Evolutionary conservation across 306 rosid species (phyloP).

Genomic region (Luffa aegyptiaca): DNA sequence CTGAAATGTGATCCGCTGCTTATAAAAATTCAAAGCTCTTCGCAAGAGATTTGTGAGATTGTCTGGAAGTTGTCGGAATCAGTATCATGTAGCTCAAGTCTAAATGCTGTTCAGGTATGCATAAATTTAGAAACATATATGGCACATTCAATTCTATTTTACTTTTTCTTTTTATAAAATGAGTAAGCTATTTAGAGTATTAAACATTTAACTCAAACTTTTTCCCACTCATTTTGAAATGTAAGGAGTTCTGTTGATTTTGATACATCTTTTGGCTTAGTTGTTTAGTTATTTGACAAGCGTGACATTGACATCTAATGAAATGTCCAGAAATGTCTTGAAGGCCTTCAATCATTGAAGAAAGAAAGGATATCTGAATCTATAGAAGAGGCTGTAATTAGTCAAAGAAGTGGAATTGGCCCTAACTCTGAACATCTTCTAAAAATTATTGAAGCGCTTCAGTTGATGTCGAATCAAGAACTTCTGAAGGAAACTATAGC

Average conservation of each 20-base stretch:
- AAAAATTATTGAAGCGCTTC: slow-evolving; percentile 50
- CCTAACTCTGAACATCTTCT: slow-evolving; percentile 39
- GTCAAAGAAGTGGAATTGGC: slow-evolving; percentile 31
- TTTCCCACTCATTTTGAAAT: neutral
- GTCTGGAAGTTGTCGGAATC: slow-evolving; percentile 39
- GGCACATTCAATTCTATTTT: neutral
- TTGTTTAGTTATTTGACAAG: neutral
- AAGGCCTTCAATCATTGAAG: slow-evolving; percentile 54
- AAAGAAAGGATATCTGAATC: slow-evolving; percentile 48
- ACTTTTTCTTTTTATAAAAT: neutral
- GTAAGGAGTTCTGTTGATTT: slow-evolving; percentile 13
- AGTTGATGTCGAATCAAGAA: slow-evolving; percentile 58
- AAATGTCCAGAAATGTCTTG: slow-evolving; percentile 47
- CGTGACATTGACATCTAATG: slow-evolving; percentile 17
- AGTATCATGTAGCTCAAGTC: slow-evolving; percentile 33
- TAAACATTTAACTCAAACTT: neutral
- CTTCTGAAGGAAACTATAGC: slow-evolving; percentile 74
- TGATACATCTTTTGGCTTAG: neutral
- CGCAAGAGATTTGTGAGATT: slow-evolving; percentile 42
- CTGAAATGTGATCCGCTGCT: slow-evolving; percentile 51
- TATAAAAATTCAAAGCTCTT: slow-evolving; percentile 39
- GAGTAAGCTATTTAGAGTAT: neutral
- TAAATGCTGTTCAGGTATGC: slow-evolving; percentile 59
- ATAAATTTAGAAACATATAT: slow-evolving; percentile 8
- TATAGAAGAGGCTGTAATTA: slow-evolving; percentile 57